phyloP scores from a whole-genome alignment of 1,139 yeast genomes.

The Saccharomycopsis hybrid region DNA sequence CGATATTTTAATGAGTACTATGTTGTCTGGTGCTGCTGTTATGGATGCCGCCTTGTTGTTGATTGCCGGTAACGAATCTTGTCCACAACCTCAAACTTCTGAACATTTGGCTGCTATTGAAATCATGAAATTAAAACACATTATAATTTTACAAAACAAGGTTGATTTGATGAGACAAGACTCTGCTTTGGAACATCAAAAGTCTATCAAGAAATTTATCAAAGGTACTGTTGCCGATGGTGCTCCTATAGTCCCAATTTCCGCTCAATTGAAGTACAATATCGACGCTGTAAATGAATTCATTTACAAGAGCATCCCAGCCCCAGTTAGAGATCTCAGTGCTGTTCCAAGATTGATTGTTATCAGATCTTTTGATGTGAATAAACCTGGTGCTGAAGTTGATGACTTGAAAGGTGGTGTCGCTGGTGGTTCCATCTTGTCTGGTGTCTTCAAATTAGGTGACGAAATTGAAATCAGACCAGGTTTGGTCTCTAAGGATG shows the following conservation, averaged over 20 bases:
- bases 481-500: constrained; percentile 93
- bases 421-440: constrained; percentile 97
- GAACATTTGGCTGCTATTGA: constrained; percentile 99
- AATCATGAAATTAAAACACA: constrained; percentile 97
- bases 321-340: constrained; percentile 89
- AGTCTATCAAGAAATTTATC: constrained; percentile 84
- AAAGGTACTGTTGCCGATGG: constrained; percentile 99
- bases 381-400: constrained; percentile 97
- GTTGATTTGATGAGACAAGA: constrained; percentile 99
- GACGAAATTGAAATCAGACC: constrained; percentile 99
- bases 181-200: constrained; percentile 90
- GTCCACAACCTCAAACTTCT: constrained; percentile 99
- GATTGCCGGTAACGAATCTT: constrained; percentile 97
- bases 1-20: constrained; percentile 99
- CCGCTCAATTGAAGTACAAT: constrained; percentile 97
- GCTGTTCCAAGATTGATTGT: constrained; percentile 95
- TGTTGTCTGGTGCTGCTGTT: constrained; percentile 99
- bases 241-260: constrained; percentile 97
- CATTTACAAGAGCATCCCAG: constrained; percentile 92
- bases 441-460: constrained; percentile 94
- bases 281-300: constrained; percentile 98
- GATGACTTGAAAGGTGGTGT: constrained; percentile 99
- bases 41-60: constrained; percentile 98
- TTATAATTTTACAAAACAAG: constrained; percentile 92
- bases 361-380: constrained; percentile 97